Conservation (phyloP, 2,329 filamentous ascomycete species). For the Aureobasidium lini region DNA sequence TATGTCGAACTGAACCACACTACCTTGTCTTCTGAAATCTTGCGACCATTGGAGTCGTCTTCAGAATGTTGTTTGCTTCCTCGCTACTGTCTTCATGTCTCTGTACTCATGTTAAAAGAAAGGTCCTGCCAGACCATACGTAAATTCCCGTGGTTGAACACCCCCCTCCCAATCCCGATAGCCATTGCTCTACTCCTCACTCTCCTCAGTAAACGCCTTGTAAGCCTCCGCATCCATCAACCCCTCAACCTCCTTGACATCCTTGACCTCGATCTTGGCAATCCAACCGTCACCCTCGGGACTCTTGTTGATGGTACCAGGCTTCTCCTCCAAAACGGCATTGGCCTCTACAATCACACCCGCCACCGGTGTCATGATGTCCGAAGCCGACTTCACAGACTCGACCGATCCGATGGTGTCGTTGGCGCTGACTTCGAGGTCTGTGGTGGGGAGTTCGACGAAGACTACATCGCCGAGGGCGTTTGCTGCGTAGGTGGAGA, state of each 20-base stretch:
- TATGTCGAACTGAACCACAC: background rate
- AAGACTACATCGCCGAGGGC: constrained; percentile 94
- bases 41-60: too few species aligned
- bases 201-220: constrained; percentile 60
- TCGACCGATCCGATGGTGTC: constrained; percentile 92
- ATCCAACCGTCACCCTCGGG: constrained; percentile 92
- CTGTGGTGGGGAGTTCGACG: constrained; percentile 78
- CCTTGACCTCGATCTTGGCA: constrained; percentile 72
- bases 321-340: constrained; percentile 69
- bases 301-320: constrained; percentile 78
- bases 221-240: constrained; percentile 76
- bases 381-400: constrained; percentile 96
- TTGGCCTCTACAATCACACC: constrained; percentile 74
- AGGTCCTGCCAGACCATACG: background rate
- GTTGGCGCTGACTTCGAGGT: constrained; percentile 61
- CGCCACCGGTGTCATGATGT: constrained; percentile 82
- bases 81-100: background rate
- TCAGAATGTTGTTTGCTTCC: too few species aligned
- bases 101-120: background rate
- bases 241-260: constrained; percentile 60
- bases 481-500: constrained; percentile 85
- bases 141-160: constrained; percentile 1
- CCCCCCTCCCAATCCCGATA: background rate
- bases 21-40: too few species aligned
- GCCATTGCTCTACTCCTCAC: background rate